A percentile compares a stretch with the other conserved stretches of the same genome.
phyloP scores from a whole-genome alignment of 208 protist genomes.

The Willaertia magna region DNA sequence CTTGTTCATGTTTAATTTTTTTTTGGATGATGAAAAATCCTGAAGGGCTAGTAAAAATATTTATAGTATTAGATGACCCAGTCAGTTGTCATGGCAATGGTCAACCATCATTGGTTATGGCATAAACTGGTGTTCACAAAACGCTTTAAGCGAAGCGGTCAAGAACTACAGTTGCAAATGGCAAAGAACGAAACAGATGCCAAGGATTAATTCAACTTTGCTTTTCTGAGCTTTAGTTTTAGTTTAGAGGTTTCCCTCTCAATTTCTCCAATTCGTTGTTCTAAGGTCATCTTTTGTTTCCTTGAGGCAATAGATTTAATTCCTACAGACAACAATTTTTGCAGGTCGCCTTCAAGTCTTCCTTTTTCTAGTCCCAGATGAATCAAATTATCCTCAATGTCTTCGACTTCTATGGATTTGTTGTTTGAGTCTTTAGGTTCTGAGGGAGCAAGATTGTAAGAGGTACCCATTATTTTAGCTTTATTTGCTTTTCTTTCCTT shows the following conservation, averaged over 20 bases:
- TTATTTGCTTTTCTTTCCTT: neutral
- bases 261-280: neutral
- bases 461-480: neutral
- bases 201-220: too few species aligned
- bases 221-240: neutral
- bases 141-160: too few species aligned
- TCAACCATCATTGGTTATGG: too few species aligned
- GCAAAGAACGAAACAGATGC: too few species aligned
- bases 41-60: too few species aligned
- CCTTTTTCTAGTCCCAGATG: neutral
- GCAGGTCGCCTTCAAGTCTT: neutral
- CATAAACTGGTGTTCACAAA: too few species aligned
- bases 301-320: neutral
- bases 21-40: too few species aligned
- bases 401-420: neutral
- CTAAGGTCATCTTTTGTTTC: neutral
- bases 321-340: neutral
- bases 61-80: too few species aligned
- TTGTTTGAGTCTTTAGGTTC: neutral
- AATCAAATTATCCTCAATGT: neutral
- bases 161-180: too few species aligned
- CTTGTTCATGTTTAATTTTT: too few species aligned
- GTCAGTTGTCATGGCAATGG: too few species aligned
- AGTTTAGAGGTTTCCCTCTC: neutral
- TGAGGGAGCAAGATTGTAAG: neutral